Conservation (phyloP, 352 stramenopile genomes). For the Phytopythium ostracodes region DNA sequence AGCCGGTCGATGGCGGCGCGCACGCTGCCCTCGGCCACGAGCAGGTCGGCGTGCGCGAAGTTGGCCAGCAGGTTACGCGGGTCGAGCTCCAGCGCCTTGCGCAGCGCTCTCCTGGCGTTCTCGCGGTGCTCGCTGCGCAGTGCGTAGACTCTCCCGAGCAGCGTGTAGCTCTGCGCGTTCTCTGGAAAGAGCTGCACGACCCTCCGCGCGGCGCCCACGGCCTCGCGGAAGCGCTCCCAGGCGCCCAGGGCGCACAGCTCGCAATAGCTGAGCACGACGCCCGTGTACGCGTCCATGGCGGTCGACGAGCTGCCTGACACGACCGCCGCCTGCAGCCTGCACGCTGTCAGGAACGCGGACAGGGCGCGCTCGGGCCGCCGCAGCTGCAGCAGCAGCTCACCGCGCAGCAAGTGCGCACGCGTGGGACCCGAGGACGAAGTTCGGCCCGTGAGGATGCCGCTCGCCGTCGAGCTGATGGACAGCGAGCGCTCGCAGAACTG, state of each 20-base stretch:
- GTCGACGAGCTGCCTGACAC: neutral
- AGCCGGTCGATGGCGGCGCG: constrained; percentile 49
- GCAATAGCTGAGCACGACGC: constrained; percentile 73
- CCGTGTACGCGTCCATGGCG: constrained; percentile 57
- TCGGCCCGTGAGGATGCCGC: neutral
- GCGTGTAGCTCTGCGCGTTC: constrained; percentile 59
- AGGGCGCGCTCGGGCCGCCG: constrained; percentile 62
- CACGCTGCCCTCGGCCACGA: constrained; percentile 54
- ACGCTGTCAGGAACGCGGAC: constrained; percentile 56
- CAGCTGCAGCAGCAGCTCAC: constrained; percentile 53
- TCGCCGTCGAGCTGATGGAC: constrained; percentile 10
- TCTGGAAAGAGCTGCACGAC: constrained; percentile 69
- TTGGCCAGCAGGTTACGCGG: constrained; percentile 53
- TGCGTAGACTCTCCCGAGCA: constrained; percentile 77
- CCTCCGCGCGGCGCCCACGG: constrained; percentile 57
- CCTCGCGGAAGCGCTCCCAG: constrained; percentile 68
- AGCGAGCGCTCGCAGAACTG: constrained; percentile 75
- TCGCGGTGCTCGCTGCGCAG: constrained; percentile 54
- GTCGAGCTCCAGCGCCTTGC: constrained; percentile 57
- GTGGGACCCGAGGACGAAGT: constrained; percentile 1
- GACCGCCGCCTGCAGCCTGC: constrained; percentile 34
- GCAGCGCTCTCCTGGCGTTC: constrained; percentile 53
- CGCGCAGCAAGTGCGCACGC: constrained; percentile 55
- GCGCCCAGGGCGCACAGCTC: constrained; percentile 54
- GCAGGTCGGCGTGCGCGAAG: constrained; percentile 68